Percentiles rank a stretch among this genome's conserved stretches.
Evolutionary conservation across 176 grass and related monocot species (phyloP).

Genomic region (Musa itinerans): DNA sequence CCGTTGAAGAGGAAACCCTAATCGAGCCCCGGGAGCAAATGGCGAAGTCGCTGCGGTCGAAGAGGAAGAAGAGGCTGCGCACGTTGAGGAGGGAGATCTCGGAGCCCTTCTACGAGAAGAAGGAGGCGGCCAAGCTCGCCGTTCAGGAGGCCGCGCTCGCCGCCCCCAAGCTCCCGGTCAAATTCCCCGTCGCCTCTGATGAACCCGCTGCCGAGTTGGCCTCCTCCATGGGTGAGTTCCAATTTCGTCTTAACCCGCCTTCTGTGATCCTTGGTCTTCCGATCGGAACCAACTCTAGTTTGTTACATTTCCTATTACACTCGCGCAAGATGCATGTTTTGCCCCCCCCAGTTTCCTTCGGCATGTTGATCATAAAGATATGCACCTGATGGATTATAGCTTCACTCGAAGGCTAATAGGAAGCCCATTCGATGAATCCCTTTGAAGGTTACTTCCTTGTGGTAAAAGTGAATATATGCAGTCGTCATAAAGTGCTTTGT

Average conservation of each 20-base stretch:
- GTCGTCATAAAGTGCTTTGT: no score
- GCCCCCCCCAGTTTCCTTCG: no score
- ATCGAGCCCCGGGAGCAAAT: slow-evolving; percentile 10
- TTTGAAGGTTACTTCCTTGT: no score
- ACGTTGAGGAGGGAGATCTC: slow-evolving; percentile 71
- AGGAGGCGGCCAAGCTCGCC: slow-evolving; percentile 59
- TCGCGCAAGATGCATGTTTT: no score
- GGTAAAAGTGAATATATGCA: no score
- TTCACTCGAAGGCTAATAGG: no score
- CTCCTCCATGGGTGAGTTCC: slow-evolving; percentile 32
- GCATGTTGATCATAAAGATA: no score
- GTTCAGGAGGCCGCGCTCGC: neutral
- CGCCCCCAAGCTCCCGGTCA: slow-evolving; percentile 51
- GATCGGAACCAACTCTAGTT: neutral
- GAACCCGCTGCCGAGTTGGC: no score
- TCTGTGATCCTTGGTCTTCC: neutral
- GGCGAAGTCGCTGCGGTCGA: slow-evolving; percentile 73
- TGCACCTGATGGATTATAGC: no score
- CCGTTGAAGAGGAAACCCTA: neutral
- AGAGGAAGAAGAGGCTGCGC: slow-evolving; percentile 21
- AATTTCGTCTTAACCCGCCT: no score
- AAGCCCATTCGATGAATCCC: no score
- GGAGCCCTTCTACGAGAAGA: slow-evolving; percentile 93
- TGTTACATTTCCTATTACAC: no score
- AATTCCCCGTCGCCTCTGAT: slow-evolving; percentile 6